Evolutionary conservation across 768 basidiomycete genomes (phyloP).

Genomic region (Tylopilus sp.): DNA sequence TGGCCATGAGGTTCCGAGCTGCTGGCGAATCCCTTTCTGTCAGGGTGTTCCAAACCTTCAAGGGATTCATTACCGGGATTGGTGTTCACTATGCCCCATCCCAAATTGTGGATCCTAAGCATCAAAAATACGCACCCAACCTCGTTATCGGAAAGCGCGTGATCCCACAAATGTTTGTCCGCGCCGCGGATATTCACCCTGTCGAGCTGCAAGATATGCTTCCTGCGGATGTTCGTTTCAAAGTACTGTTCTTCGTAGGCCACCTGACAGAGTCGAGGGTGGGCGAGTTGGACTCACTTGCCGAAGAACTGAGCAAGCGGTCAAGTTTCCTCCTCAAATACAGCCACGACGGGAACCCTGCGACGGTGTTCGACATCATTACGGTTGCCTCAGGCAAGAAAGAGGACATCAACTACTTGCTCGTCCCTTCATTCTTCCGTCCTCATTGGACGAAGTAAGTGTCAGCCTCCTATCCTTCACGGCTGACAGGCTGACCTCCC

Average conservation of each 20-base stretch:
- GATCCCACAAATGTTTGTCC: background rate
- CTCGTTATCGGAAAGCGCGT: background rate
- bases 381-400: background rate
- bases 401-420: slow-evolving; percentile 24
- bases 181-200: background rate
- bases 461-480: too few relatives aligned
- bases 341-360: background rate
- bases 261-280: background rate
- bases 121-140: background rate
- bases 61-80: background rate
- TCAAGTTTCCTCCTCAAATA: background rate
- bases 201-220: background rate
- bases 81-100: background rate
- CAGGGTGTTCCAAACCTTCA: background rate
- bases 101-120: background rate
- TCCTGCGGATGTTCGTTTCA: background rate
- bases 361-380: background rate
- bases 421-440: slow-evolving; percentile 24
- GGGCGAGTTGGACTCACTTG: background rate
- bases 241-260: background rate
- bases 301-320: background rate
- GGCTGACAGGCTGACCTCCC: background rate
- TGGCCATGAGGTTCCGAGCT: background rate
- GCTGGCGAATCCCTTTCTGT: background rate
- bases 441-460: slow-evolving; percentile 3